These are phyloP conservation scores for Xylaria sp. DNA, from an alignment of 2,329 filamentous ascomycete species.

Conservation along the genomic window DNA sequence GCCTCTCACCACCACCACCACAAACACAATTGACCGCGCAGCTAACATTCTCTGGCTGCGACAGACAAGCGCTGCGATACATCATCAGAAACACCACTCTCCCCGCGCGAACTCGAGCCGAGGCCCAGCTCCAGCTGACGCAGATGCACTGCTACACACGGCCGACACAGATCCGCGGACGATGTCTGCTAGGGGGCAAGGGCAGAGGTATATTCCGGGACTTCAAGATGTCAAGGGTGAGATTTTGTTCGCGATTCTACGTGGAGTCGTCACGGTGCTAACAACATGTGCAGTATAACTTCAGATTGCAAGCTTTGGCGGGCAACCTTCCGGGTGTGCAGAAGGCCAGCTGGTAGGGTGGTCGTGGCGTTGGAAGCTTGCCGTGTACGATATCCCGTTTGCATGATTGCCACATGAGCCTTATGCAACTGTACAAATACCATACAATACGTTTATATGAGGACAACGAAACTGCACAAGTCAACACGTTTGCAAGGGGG, in stretches of 20 bases:
- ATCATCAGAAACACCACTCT: constrained; percentile 92
- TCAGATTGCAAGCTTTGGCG: constrained; percentile 84
- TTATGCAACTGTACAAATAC: constrained; percentile 27
- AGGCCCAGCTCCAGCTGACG: constrained; percentile 89
- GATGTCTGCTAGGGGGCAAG: constrained; percentile 91
- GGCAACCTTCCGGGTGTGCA: constrained; percentile 89
- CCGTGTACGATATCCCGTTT: constrained; percentile 29
- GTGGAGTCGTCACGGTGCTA: constrained; percentile 26
- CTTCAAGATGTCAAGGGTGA: constrained; percentile 69
- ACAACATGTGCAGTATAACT: constrained; percentile 73
- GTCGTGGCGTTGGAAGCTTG: not conserved
- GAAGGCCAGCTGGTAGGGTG: constrained; percentile 89
- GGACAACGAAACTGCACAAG: not conserved
- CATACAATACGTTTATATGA: constrained; percentile 4
- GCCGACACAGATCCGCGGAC: constrained; percentile 90
- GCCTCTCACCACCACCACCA: not conserved
- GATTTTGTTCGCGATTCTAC: not conserved
- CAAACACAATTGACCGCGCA: constrained; percentile 2
- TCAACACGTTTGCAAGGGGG: not conserved
- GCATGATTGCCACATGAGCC: constrained; percentile 1
- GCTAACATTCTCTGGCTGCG: constrained; percentile 44
- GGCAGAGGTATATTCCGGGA: constrained; percentile 88
- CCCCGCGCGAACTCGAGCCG: constrained; percentile 78
- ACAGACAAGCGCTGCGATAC: constrained; percentile 89
- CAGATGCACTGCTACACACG: constrained; percentile 97